Evolutionary conservation across 129 eudicot species (phyloP).

Genomic region (Centrapalus pauciflorus): DNA sequence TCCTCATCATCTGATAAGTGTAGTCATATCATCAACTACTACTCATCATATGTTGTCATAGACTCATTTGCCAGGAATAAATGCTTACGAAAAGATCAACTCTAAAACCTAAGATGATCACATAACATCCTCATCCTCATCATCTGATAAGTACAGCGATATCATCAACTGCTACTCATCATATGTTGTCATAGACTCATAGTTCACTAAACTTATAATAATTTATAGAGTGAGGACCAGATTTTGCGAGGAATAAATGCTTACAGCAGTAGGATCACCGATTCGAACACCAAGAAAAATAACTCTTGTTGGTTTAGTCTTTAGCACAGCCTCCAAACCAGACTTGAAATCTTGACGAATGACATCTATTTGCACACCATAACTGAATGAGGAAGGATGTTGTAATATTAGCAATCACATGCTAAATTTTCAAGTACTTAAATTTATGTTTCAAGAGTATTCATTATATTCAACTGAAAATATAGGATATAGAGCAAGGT

Average conservation of each 20-base stretch:
- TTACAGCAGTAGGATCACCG: conserved; percentile 98
- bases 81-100: too few relatives aligned
- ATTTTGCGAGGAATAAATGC: neutral
- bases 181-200: too few relatives aligned
- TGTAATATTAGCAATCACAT: neutral
- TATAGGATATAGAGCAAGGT: neutral
- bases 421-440: neutral
- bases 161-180: too few relatives aligned
- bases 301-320: conserved; percentile 72
- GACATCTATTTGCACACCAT: conserved; percentile 76
- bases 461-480: neutral
- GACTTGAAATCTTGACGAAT: conserved; percentile 84
- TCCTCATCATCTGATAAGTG: too few relatives aligned
- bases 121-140: too few relatives aligned
- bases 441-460: too few relatives aligned
- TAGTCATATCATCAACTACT: too few relatives aligned
- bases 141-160: too few relatives aligned
- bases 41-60: too few relatives aligned
- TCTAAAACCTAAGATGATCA: too few relatives aligned
- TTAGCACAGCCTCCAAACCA: conserved; percentile 82
- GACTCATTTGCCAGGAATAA: conserved; percentile 46
- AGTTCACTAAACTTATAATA: neutral
- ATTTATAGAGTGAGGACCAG: neutral
- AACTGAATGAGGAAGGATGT: conserved; percentile 43
- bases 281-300: conserved; percentile 95